Evolutionary conservation across 2,329 filamentous ascomycete genomes (phyloP).

Genomic region (Aspergillus luchuensis): DNA sequence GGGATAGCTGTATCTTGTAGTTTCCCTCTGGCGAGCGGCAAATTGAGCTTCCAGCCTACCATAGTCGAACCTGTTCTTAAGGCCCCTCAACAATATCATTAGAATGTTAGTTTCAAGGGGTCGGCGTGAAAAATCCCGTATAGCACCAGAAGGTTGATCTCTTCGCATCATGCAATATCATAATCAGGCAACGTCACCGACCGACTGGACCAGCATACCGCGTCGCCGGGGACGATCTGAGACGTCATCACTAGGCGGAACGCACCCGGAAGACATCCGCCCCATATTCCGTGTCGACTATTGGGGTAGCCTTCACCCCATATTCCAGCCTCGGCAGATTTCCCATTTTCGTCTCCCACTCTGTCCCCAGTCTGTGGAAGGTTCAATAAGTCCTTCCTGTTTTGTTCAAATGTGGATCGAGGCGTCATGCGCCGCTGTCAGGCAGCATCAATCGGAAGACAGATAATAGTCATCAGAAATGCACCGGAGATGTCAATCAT

Average conservation of each 20-base stretch:
- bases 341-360: background rate
- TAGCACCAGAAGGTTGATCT: background rate
- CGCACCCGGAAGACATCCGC: background rate
- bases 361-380: background rate
- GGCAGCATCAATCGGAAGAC: background rate
- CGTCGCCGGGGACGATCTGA: background rate
- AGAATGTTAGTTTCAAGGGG: background rate
- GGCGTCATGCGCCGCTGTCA: background rate
- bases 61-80: background rate
- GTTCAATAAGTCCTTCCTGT: background rate
- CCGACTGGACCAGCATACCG: background rate
- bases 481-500: background rate
- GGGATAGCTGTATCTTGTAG: background rate
- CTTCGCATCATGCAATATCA: constrained; percentile 1
- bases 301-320: background rate
- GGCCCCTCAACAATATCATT: background rate
- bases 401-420: background rate
- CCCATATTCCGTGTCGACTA: background rate
- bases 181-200: background rate
- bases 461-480: background rate
- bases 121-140: background rate
- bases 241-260: background rate
- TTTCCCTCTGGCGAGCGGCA: background rate
- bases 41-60: background rate
- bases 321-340: background rate